Conservation (phyloP, 2,329 filamentous ascomycete genomes). For the Truncatella angustata region DNA sequence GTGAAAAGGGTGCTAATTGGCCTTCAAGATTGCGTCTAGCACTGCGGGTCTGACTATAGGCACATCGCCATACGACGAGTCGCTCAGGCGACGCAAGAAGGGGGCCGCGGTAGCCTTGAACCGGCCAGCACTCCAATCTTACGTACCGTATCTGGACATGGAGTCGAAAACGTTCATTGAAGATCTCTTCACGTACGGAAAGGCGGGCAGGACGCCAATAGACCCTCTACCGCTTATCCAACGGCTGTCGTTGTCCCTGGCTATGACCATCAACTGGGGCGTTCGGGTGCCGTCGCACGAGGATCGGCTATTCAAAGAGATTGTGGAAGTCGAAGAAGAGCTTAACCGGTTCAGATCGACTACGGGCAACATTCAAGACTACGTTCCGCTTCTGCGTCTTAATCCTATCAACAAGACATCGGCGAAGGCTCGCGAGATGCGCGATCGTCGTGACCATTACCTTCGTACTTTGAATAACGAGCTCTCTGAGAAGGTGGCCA, state of each 20-base stretch:
- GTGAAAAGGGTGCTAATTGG: not conserved
- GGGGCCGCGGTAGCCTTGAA: constrained; percentile 78
- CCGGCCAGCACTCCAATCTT: constrained; percentile 70
- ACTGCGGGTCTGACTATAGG: constrained; percentile 81
- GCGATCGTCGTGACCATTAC: constrained; percentile 66
- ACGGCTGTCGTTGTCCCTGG: constrained; percentile 74
- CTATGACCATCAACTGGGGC: constrained; percentile 76
- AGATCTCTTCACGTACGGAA: constrained; percentile 65
- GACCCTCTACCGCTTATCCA: constrained; percentile 74
- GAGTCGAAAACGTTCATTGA: constrained; percentile 71
- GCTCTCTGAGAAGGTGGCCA: constrained; percentile 36
- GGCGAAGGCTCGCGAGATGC: constrained; percentile 61
- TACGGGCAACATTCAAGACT: constrained; percentile 83
- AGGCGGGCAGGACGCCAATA: constrained; percentile 60
- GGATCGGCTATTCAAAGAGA: constrained; percentile 67
- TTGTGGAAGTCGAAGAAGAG: constrained; percentile 71
- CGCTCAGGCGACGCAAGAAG: constrained; percentile 73
- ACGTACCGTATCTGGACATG: constrained; percentile 80
- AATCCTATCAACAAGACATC: constrained; percentile 37
- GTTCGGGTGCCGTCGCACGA: constrained; percentile 71
- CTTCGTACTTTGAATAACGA: constrained; percentile 66
- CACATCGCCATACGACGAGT: constrained; percentile 81
- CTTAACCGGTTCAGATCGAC: constrained; percentile 76
- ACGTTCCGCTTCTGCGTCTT: constrained; percentile 71
- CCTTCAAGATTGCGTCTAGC: constrained; percentile 54